A percentile compares a stretch with the other conserved stretches of the same genome.
These are phyloP conservation scores for Gossypium australe DNA, from an alignment of 345 rosid genomes.

Conservation along the genomic window DNA sequence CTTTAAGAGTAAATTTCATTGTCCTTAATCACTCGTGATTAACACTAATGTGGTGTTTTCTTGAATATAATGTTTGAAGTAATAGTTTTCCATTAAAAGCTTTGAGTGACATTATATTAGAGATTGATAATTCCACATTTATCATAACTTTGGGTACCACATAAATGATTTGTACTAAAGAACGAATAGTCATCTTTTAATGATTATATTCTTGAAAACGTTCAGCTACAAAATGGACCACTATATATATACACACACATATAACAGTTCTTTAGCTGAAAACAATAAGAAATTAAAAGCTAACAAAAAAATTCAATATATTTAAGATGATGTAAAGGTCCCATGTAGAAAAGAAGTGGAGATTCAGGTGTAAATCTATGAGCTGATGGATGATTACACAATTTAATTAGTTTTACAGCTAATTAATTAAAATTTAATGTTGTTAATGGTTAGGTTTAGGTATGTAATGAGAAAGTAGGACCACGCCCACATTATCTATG, in stretches of 20 bases:
- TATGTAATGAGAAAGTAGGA: slow-evolving; percentile 18
- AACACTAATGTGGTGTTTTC: neutral
- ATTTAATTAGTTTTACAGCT: neutral
- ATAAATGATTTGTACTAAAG: slow-evolving; percentile 4
- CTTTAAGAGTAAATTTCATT: neutral
- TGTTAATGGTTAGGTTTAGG: neutral
- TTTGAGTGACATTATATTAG: neutral
- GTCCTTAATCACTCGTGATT: neutral
- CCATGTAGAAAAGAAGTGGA: slow-evolving; percentile 12
- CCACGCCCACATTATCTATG: slow-evolving; percentile 14
- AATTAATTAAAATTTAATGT: neutral
- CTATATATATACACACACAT: slow-evolving; percentile 10
- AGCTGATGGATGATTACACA: neutral
- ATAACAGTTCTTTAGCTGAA: neutral
- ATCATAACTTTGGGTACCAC: slow-evolving; percentile 6
- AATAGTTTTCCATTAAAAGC: neutral
- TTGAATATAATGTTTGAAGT: neutral
- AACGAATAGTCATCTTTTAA: slow-evolving; percentile 1
- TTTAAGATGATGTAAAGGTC: slow-evolving; percentile 7
- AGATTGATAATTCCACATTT: neutral
- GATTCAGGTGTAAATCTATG: slow-evolving; percentile 8
- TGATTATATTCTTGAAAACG: slow-evolving; percentile 13
- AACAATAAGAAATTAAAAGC: slow-evolving; percentile 17
- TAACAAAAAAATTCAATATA: neutral
- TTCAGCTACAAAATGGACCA: slow-evolving; percentile 32